A percentile compares a stretch with the other conserved stretches of the same genome.
Conservation (phyloP, 1,284 basidiomycete genomes). For the Kalmanozyma brasiliensis region DNA sequence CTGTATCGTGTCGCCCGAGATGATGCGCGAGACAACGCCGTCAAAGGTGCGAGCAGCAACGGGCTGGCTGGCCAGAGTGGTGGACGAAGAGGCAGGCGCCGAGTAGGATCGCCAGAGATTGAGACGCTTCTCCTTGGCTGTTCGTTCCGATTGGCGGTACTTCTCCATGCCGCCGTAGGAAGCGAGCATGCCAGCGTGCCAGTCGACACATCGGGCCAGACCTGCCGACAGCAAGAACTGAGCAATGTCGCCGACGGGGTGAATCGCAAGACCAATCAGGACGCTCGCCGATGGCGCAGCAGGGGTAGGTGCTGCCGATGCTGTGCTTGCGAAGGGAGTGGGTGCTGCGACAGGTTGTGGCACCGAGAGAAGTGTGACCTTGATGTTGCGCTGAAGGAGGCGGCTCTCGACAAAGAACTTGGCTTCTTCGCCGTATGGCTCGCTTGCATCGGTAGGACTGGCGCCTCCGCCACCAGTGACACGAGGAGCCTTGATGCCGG, state of each 20-base stretch:
- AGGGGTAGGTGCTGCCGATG: constrained; percentile 71
- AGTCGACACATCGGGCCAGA: constrained; percentile 91
- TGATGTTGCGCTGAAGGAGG: constrained; percentile 87
- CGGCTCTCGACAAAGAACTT: constrained; percentile 94
- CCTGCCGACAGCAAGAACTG: constrained; percentile 86
- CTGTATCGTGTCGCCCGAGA: constrained; percentile 87
- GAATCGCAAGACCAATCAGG: constrained; percentile 90
- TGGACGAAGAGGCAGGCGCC: constrained; percentile 43
- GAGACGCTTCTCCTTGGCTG: constrained; percentile 82
- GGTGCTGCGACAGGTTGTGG: constrained; percentile 74
- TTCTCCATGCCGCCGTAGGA: constrained; percentile 70
- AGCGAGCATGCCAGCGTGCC: constrained; percentile 93
- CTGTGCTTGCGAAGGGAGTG: constrained; percentile 75
- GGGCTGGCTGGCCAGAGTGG: constrained; percentile 39
- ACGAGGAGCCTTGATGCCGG: constrained; percentile 61
- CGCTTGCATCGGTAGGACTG: constrained; percentile 47
- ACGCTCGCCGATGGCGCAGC: constrained; percentile 72
- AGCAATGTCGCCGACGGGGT: constrained; percentile 93
- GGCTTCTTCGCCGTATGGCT: constrained; percentile 73
- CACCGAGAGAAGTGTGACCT: constrained; percentile 85
- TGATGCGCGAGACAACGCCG: constrained; percentile 84
- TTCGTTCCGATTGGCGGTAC: constrained; percentile 84
- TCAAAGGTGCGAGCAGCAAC: constrained; percentile 70
- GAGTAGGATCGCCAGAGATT: constrained; percentile 79
- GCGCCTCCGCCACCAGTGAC: constrained; percentile 58